Evolutionary conservation across 768 basidiomycete genomes (phyloP).

Genomic region (Termitomyces sp.): DNA sequence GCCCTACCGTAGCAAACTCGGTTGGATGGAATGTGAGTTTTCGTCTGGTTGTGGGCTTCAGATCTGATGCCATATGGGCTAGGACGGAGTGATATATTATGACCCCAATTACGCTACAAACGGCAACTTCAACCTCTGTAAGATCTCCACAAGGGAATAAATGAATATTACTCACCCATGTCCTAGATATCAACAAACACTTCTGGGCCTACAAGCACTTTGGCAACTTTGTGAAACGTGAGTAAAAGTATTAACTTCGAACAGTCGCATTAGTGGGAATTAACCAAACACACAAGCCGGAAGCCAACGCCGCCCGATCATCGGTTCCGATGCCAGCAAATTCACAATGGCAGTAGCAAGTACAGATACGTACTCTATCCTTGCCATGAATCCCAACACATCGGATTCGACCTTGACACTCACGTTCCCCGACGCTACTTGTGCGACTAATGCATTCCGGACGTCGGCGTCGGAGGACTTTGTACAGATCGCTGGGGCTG

Average conservation of each 20-base stretch:
- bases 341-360: conserved; percentile 29
- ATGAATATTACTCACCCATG: background rate
- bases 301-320: conserved; percentile 30
- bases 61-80: background rate
- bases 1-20: conserved; percentile 31
- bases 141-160: background rate
- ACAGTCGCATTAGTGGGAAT: background rate
- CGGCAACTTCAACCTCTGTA: conserved; percentile 33
- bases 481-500: conserved; percentile 22
- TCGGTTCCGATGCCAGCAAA: conserved; percentile 27
- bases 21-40: conserved; percentile 38
- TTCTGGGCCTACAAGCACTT: conserved; percentile 39
- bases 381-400: conserved; percentile 32
- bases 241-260: background rate
- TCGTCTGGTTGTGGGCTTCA: background rate
- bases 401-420: conserved; percentile 24
- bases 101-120: conserved; percentile 34
- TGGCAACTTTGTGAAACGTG: conserved; percentile 37
- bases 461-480: conserved; percentile 34
- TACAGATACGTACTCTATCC: conserved; percentile 23
- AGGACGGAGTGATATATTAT: conserved; percentile 25
- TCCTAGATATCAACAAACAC: conserved; percentile 31
- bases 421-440: conserved; percentile 30
- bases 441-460: conserved; percentile 23
- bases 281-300: conserved; percentile 21